These are phyloP conservation scores for Auriculariales sp. DNA, from an alignment of 768 basidiomycete genomes.

Conservation along the genomic window DNA sequence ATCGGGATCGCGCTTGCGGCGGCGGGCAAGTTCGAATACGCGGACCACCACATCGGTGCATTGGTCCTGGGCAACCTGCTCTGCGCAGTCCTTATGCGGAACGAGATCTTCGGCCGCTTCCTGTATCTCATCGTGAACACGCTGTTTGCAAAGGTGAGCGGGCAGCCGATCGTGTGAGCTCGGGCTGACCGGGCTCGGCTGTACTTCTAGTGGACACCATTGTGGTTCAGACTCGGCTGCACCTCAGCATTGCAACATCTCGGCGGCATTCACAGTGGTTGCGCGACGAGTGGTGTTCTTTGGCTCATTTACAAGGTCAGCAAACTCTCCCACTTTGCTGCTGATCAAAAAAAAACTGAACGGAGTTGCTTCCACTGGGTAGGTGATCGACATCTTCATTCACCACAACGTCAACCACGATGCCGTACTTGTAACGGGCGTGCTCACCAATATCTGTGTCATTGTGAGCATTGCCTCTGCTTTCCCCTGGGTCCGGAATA, in stretches of 20 bases:
- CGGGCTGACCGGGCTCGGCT: not conserved
- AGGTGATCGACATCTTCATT: slow-evolving; percentile 21
- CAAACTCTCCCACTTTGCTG: slow-evolving; percentile 22
- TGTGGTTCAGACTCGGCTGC: not conserved
- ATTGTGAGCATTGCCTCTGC: slow-evolving; percentile 22
- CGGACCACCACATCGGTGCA: not conserved
- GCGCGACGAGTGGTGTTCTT: slow-evolving; percentile 7
- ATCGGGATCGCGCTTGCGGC: not conserved
- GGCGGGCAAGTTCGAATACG: not conserved
- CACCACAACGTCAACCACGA: slow-evolving; percentile 20
- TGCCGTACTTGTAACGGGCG: slow-evolving; percentile 22
- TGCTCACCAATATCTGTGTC: slow-evolving; percentile 25
- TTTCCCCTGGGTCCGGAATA: slow-evolving; percentile 29
- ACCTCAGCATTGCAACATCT: slow-evolving; percentile 8
- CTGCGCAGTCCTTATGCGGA: not conserved
- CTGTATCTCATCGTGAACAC: slow-evolving; percentile 6
- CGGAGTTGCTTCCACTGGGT: slow-evolving; percentile 53
- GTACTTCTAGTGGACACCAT: not conserved
- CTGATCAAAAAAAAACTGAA: slow-evolving; percentile 34
- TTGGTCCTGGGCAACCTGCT: slow-evolving; percentile 2
- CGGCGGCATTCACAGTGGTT: slow-evolving; percentile 11
- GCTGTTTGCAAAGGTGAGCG: not conserved
- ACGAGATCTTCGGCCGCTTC: slow-evolving; percentile 6
- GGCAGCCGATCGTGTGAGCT: not conserved
- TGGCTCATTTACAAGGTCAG: slow-evolving; percentile 15